Evolutionary conservation across 306 rosid genomes (phyloP).

Genomic region (Malus sylvestris): DNA sequence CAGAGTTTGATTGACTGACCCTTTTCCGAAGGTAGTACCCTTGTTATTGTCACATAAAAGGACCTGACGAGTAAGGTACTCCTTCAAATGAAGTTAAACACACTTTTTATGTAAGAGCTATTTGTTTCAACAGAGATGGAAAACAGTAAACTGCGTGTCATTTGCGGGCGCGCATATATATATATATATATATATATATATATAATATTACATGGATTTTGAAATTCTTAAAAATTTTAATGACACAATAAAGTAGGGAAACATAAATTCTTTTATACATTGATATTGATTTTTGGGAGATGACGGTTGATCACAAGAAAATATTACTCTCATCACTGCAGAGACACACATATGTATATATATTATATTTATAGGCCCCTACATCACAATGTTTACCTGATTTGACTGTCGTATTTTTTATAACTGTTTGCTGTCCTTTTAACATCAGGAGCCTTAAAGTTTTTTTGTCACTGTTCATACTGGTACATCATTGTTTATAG

Average conservation of each 20-base stretch:
- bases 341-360: slow-evolving; percentile 12
- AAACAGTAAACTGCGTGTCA: neutral
- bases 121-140: slow-evolving; percentile 9
- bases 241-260: slow-evolving; percentile 31
- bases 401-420: slow-evolving; percentile 9
- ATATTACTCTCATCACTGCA: slow-evolving; percentile 8
- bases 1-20: neutral
- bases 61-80: neutral
- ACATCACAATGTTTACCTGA: slow-evolving; percentile 15
- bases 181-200: neutral
- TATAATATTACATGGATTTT: slow-evolving; percentile 13
- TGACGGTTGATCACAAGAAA: slow-evolving; percentile 35
- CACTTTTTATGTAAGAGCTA: neutral
- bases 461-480: slow-evolving; percentile 26
- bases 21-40: neutral
- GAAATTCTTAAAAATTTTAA: slow-evolving; percentile 27
- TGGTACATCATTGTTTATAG: slow-evolving; percentile 38
- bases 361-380: slow-evolving; percentile 17
- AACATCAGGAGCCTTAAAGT: slow-evolving; percentile 44
- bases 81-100: neutral
- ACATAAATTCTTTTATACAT: slow-evolving; percentile 12
- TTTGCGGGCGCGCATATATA: neutral
- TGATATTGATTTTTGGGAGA: slow-evolving; percentile 45
- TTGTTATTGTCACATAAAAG: neutral
- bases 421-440: slow-evolving; percentile 28